These are phyloP conservation scores for Hypomyces rosellus DNA, from an alignment of 2,329 filamentous ascomycete genomes.

Conservation along the genomic window DNA sequence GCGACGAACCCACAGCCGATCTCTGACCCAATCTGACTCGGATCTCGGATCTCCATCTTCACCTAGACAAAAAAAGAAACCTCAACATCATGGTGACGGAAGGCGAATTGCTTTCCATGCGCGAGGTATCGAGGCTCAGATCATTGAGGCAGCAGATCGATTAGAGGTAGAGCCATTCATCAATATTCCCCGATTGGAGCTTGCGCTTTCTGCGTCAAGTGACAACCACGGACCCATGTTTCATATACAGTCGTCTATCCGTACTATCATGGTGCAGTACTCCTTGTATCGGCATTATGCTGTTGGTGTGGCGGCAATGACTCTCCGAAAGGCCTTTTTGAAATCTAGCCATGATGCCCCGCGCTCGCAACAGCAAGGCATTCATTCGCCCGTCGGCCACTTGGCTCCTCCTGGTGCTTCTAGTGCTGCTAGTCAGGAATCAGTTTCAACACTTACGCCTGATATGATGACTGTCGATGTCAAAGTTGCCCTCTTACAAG, in stretches of 20 bases:
- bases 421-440: conserved; percentile 22
- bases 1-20: conserved; percentile 68
- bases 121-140: conserved; percentile 79
- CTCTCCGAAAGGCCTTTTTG: conserved; percentile 65
- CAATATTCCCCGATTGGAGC: conserved; percentile 77
- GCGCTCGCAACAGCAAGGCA: conserved; percentile 26
- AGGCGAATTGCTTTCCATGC: conserved; percentile 74
- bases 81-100: conserved; percentile 61
- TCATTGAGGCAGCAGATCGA: conserved; percentile 79
- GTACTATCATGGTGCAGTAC: conserved; percentile 76
- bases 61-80: conserved; percentile 44
- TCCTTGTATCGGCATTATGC: conserved; percentile 93
- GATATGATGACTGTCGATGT: conserved; percentile 80
- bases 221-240: conserved; percentile 84
- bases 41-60: conserved; percentile 42
- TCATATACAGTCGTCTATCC: conserved; percentile 75
- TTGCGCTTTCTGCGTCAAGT: conserved; percentile 76
- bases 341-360: conserved; percentile 40
- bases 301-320: conserved; percentile 71
- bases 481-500: conserved; percentile 72
- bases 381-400: conserved; percentile 22
- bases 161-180: conserved; percentile 83
- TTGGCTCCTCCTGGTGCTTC: conserved; percentile 33
- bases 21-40: conserved; percentile 61
- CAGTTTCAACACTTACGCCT: conserved; percentile 27